Evolutionary conservation across 441 rosid genomes (phyloP).

Genomic region (Viola pubescens): DNA sequence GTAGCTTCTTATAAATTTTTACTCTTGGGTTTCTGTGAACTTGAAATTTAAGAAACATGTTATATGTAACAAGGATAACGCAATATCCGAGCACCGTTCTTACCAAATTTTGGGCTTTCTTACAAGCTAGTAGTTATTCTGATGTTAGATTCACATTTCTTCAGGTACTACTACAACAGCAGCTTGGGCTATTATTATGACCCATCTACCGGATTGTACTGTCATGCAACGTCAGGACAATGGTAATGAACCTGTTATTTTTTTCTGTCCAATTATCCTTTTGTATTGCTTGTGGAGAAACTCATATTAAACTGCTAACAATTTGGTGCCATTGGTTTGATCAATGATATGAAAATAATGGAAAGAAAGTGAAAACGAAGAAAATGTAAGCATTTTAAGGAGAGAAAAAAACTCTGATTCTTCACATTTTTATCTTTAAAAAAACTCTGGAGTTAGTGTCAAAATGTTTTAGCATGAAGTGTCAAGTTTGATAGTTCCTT

Average conservation of each 20-base stretch:
- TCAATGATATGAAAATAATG: no score
- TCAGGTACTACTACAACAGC: slow-evolving; percentile 93
- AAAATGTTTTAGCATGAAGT: no score
- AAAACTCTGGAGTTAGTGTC: no score
- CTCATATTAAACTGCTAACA: neutral
- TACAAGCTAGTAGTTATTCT: neutral
- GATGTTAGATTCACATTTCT: slow-evolving; percentile 2
- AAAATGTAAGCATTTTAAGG: no score
- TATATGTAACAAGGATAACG: neutral
- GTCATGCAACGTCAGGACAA: slow-evolving; percentile 72
- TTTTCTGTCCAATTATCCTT: neutral
- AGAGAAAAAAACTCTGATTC: no score
- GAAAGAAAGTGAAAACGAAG: no score
- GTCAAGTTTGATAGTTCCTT: no score
- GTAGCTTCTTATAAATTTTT: no score
- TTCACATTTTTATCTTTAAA: no score
- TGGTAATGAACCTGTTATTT: slow-evolving; percentile 41
- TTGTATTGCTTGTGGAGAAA: neutral
- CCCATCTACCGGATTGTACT: slow-evolving; percentile 68
- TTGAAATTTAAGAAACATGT: no score
- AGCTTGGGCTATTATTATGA: slow-evolving; percentile 84
- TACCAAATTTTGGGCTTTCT: neutral
- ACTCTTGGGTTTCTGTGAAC: no score
- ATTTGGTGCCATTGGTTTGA: neutral
- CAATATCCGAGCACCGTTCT: neutral